Percentiles rank a stretch among this genome's conserved stretches.
These are phyloP conservation scores for Bipolaris bicolor DNA, from an alignment of 2,329 filamentous ascomycete genomes.

Conservation along the genomic window DNA sequence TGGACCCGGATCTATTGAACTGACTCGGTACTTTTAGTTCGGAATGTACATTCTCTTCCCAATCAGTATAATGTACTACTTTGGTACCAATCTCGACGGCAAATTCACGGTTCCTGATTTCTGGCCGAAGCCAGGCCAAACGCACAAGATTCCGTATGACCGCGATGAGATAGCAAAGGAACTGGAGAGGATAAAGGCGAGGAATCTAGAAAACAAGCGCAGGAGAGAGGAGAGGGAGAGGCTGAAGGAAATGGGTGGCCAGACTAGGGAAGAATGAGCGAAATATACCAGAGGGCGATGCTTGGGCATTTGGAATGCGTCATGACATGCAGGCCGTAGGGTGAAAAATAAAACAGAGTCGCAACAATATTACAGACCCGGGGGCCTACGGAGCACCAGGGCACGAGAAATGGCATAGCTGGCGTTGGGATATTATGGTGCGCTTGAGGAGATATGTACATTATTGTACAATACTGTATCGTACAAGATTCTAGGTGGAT, in stretches of 20 bases:
- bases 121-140: slow-evolving; percentile 85
- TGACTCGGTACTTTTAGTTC: slow-evolving; percentile 66
- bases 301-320: not conserved
- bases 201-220: slow-evolving; percentile 55
- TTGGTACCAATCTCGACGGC: slow-evolving; percentile 95
- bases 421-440: slow-evolving; percentile 26
- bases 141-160: slow-evolving; percentile 77
- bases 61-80: slow-evolving; percentile 99
- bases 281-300: not conserved
- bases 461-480: slow-evolving; percentile 22
- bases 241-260: slow-evolving; percentile 24
- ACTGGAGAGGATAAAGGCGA: slow-evolving; percentile 70
- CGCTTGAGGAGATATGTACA: slow-evolving; percentile 35
- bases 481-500: not conserved
- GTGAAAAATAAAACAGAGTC: not conserved
- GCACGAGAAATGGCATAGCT: slow-evolving; percentile 17
- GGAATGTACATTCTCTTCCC: slow-evolving; percentile 99
- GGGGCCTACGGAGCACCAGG: not conserved
- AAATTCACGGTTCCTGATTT: slow-evolving; percentile 84
- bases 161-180: slow-evolving; percentile 83
- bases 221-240: slow-evolving; percentile 53
- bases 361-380: no score
- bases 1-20: not conserved
- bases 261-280: slow-evolving; percentile 21
- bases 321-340: not conserved